A percentile compares a stretch with the other conserved stretches of the same genome.
These are phyloP conservation scores for Biscogniauxia mediterranea DNA, from an alignment of 2,329 filamentous ascomycete genomes.

Conservation along the genomic window DNA sequence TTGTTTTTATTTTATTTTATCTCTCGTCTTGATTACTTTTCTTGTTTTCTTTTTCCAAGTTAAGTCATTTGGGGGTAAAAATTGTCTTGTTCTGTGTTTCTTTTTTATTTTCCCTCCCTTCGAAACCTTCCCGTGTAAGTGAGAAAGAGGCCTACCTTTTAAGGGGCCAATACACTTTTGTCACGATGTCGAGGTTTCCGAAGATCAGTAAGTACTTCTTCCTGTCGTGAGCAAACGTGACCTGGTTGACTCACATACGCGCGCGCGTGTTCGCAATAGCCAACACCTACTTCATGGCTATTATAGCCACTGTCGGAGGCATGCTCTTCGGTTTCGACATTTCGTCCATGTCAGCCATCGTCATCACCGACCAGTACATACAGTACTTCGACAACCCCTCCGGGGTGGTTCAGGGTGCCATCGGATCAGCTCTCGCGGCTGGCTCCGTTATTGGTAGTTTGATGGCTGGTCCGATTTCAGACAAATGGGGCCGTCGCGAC, in stretches of 20 bases:
- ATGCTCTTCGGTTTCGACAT: conserved; percentile 55
- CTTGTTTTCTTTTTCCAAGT: conserved; percentile 2
- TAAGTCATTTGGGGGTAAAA: no score
- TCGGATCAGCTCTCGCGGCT: conserved; percentile 50
- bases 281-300: conserved; percentile 33
- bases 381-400: conserved; percentile 50
- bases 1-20: neutral
- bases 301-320: conserved; percentile 31
- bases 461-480: conserved; percentile 47
- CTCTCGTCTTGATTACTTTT: neutral
- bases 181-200: conserved; percentile 29
- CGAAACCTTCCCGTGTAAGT: conserved; percentile 6
- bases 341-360: conserved; percentile 57
- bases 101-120: conserved; percentile 3
- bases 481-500: conserved; percentile 46
- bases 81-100: neutral
- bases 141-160: conserved; percentile 12
- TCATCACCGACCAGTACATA: conserved; percentile 50
- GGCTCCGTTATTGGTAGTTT: conserved; percentile 51
- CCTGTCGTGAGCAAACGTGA: conserved; percentile 3
- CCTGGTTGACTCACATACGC: neutral
- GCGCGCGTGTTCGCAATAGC: conserved; percentile 11
- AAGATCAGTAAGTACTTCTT: conserved; percentile 27
- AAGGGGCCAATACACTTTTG: conserved; percentile 4
- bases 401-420: conserved; percentile 48